Evolutionary conservation across 306 rosid species (phyloP), one percentile per base, ranked within the genome.

Genomic region (Inga laurina): DNA sequence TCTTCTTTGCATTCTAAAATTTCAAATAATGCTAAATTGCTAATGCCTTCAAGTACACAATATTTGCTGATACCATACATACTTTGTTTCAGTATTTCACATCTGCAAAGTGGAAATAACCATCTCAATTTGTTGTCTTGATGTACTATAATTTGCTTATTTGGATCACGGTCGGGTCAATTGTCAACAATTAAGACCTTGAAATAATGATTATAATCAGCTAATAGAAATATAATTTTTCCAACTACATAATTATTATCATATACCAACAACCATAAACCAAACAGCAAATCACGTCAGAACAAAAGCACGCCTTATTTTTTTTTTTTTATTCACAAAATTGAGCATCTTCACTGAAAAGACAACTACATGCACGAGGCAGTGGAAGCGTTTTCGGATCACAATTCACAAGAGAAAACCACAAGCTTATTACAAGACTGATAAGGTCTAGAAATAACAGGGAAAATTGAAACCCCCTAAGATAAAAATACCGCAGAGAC

Each of bases 361-460:
- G 43, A 46, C 69, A 77, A 68, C 74, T 57, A 85, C 84, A 75
- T 51, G 81, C 81, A 65, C 37, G 64, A 83, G 87, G 76, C 83
- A 66, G 82, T 27, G 79, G 82, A 84, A 84, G 85, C 79, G 85
- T 88, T 86, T 86, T 85, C 74, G 85, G 77, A 83, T 88, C 86
- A 85, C 90, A 57, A 57, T 82, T 88, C 86, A 85, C 90, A 57
- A 57, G 66, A 59, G 66, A 59, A 10, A 59, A 59, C 61, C 85
- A 82, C 90, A 75, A 79, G 82, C 85, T 92, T 94, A 90, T 94
- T 93, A 84, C 93, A 88, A 65, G 71, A 87, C 90, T 88, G 86
- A 5, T 5, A 86, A 6, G 48, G 91, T 89, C 92, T 88, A 85
- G 81, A 71, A 79, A 84, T 76, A 75, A 72, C 86, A 79, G 52